phyloP scores from a whole-genome alignment of 176 grass and related monocot genomes.

The Raddia distichophylla region DNA sequence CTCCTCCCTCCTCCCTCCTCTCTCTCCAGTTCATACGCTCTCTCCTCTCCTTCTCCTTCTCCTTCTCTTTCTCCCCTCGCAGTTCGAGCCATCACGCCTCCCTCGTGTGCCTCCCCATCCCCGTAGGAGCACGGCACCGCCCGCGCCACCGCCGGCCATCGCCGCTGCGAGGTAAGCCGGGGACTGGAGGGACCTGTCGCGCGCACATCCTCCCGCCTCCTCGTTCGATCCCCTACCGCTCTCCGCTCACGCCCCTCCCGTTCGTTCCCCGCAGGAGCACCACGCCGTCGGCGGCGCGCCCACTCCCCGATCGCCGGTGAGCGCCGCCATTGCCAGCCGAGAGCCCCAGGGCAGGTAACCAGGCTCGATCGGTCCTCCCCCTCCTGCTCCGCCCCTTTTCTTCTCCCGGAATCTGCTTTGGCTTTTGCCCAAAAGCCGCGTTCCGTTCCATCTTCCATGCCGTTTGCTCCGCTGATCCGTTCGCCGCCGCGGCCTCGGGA shows the following conservation, averaged over 20 bases:
- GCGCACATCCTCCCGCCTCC: neutral
- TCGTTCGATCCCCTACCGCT: neutral
- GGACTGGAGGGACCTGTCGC: neutral
- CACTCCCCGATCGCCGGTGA: neutral
- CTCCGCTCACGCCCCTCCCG: constrained; percentile 43
- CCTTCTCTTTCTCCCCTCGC: neutral
- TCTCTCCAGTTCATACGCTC: no score
- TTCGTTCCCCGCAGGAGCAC: constrained; percentile 27
- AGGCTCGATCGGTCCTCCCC: neutral
- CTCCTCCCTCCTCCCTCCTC: neutral
- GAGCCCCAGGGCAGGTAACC: neutral
- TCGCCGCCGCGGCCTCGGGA: no score
- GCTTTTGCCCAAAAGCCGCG: neutral
- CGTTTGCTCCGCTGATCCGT: neutral
- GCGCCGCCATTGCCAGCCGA: neutral
- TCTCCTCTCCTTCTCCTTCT: no score
- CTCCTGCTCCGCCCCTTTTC: neutral
- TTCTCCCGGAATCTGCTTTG: neutral
- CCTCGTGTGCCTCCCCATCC: neutral
- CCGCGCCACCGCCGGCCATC: neutral
- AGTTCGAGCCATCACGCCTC: neutral
- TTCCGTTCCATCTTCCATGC: neutral
- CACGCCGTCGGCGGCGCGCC: neutral
- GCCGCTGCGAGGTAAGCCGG: neutral
- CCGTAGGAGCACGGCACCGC: neutral